phyloP scores from a whole-genome alignment of 2,329 filamentous ascomycete genomes.

The Aspergillus thermomutatus region DNA sequence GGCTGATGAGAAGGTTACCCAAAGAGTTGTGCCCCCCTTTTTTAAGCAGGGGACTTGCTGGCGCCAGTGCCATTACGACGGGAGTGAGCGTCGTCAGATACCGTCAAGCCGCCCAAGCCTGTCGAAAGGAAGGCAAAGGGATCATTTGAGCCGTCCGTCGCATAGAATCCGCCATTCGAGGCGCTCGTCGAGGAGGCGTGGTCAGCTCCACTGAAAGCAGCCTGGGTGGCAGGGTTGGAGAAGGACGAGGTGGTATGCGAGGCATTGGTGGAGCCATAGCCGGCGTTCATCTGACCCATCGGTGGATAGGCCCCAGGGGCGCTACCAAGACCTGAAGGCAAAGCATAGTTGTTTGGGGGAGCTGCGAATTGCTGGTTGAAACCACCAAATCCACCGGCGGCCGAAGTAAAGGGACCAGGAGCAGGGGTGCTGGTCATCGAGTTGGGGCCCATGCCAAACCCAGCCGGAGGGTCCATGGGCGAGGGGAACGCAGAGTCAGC shows the following conservation, averaged over 20 bases:
- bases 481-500: slow-evolving; percentile 90
- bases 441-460: slow-evolving; percentile 79
- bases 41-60: slow-evolving; percentile 46
- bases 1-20: background rate
- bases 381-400: slow-evolving; percentile 64
- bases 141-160: slow-evolving; percentile 52
- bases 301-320: slow-evolving; percentile 75
- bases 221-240: slow-evolving; percentile 88
- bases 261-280: slow-evolving; percentile 71
- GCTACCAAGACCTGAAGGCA: slow-evolving; percentile 80
- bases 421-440: slow-evolving; percentile 84
- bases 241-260: slow-evolving; percentile 84
- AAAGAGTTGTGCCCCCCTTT: background rate
- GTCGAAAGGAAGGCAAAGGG: slow-evolving; percentile 64
- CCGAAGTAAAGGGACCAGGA: slow-evolving; percentile 70
- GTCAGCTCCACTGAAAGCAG: slow-evolving; percentile 84
- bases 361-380: slow-evolving; percentile 79
- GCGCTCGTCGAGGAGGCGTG: slow-evolving; percentile 76
- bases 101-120: slow-evolving; percentile 58
- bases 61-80: slow-evolving; percentile 45
- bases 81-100: slow-evolving; percentile 46
- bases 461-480: slow-evolving; percentile 79
- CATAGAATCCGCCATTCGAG: slow-evolving; percentile 70
- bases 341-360: slow-evolving; percentile 76
- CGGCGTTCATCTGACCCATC: slow-evolving; percentile 65